Evolutionary conservation across 129 eudicot genomes (phyloP).

Genomic region (Artemisia argyi): DNA sequence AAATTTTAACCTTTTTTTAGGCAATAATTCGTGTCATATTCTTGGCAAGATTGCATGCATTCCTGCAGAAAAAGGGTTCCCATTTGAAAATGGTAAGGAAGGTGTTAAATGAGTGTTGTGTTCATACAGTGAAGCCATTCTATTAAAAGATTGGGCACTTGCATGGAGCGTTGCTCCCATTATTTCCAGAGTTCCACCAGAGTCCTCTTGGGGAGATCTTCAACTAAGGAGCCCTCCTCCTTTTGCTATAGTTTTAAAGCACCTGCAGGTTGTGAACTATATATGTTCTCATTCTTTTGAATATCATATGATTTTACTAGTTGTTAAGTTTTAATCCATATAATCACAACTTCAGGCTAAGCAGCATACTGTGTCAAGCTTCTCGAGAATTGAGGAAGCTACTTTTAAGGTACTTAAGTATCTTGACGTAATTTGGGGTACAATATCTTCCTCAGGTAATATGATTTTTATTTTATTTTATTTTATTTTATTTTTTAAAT

Average conservation of each 20-base stretch:
- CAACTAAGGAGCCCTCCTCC: conserved; percentile 22
- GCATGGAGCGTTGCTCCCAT: conserved; percentile 16
- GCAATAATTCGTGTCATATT: neutral
- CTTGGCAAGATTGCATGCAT: conserved; percentile 10
- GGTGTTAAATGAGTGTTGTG: conserved; percentile 8
- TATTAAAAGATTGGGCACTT: conserved; percentile 13
- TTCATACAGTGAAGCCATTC: conserved; percentile 11
- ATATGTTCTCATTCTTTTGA: neutral
- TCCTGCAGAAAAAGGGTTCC: conserved; percentile 10
- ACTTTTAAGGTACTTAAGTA: conserved; percentile 4
- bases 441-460: conserved; percentile 10
- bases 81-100: neutral
- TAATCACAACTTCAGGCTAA: neutral
- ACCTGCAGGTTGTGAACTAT: neutral
- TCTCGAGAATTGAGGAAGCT: neutral
- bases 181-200: conserved; percentile 12
- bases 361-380: neutral
- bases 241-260: conserved; percentile 7
- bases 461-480: too few species aligned
- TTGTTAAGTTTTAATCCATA: neutral
- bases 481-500: too few species aligned
- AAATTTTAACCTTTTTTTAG: neutral
- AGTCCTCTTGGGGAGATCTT: conserved; percentile 16
- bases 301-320: neutral
- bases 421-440: conserved; percentile 16